Evolutionary conservation across 768 basidiomycete genomes (phyloP).

Genomic region (Tricholoma terreum): DNA sequence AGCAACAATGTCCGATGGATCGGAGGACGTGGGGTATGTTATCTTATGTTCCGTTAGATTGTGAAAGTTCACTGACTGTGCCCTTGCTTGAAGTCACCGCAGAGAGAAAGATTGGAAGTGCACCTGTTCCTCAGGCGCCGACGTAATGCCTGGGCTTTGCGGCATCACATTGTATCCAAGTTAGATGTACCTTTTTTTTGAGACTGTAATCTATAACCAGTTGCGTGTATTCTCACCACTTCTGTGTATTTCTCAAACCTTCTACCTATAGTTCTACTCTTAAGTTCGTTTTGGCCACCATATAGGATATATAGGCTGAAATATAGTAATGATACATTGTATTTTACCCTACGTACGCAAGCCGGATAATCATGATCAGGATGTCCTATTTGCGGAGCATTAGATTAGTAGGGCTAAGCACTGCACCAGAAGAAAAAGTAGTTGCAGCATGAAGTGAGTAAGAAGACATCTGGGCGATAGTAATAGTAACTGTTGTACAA

Average conservation of each 20-base stretch:
- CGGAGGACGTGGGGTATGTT: conserved; percentile 84
- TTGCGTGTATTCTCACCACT: no score
- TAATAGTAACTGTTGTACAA: conserved; percentile 8
- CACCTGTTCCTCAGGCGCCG: neutral
- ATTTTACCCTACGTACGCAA: conserved; percentile 17
- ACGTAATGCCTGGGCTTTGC: neutral
- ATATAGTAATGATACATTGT: conserved; percentile 28
- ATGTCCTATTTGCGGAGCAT: conserved; percentile 9
- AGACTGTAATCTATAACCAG: no score
- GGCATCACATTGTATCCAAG: no score
- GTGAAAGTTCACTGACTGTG: neutral
- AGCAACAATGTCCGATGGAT: conserved; percentile 99
- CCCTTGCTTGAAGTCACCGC: conserved; percentile 41
- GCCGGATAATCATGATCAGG: neutral
- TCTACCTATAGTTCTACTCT: no score
- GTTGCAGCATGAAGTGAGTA: conserved; percentile 2
- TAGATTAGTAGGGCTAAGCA: conserved; percentile 10
- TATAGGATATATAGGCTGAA: conserved; percentile 20
- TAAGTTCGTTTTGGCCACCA: conserved; percentile 8
- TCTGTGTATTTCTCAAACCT: no score
- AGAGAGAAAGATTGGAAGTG: conserved; percentile 44
- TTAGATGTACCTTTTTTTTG: no score
- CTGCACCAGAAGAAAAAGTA: conserved; percentile 9
- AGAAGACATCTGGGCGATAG: neutral
- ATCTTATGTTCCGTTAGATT: neutral